Evolutionary conservation across 2,329 filamentous ascomycete genomes (phyloP).

Genomic region (Coniochaeta sp.): DNA sequence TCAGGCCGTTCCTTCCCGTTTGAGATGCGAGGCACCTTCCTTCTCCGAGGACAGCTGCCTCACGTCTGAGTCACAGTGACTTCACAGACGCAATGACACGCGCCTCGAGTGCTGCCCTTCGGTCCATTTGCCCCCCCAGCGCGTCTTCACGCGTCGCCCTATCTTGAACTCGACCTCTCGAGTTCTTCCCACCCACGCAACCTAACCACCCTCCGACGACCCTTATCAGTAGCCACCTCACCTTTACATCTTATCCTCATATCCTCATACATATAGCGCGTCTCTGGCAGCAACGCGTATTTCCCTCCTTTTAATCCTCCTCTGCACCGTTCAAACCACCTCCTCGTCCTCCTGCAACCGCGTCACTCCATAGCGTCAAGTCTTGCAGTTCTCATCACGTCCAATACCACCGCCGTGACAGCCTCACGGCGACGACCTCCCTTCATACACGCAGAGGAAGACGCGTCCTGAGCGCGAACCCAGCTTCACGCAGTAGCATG

Average conservation of each 20-base stretch:
- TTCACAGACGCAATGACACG: neutral
- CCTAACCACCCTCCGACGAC: neutral
- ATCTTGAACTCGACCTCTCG: neutral
- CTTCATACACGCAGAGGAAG: neutral
- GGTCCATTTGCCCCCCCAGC: neutral
- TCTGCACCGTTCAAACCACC: neutral
- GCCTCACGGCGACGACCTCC: neutral
- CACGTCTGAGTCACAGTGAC: neutral
- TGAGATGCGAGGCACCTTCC: neutral
- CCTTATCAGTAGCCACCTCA: neutral
- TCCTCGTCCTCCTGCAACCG: neutral
- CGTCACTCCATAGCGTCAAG: neutral
- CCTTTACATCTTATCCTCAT: too few relatives aligned
- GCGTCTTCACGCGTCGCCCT: neutral
- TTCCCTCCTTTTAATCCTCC: neutral
- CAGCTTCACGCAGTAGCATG: conserved; percentile 47
- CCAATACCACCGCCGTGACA: neutral
- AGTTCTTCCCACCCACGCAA: neutral
- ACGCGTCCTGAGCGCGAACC: neutral
- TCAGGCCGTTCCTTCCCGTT: neutral
- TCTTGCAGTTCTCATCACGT: neutral
- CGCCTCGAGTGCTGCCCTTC: neutral
- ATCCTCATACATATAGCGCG: neutral
- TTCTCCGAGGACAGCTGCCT: neutral
- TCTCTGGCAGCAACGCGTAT: neutral